Base-by-base conservation (phyloP, 2,329 filamentous ascomycete genomes). In the Hypoxylon sp. region DNA sequence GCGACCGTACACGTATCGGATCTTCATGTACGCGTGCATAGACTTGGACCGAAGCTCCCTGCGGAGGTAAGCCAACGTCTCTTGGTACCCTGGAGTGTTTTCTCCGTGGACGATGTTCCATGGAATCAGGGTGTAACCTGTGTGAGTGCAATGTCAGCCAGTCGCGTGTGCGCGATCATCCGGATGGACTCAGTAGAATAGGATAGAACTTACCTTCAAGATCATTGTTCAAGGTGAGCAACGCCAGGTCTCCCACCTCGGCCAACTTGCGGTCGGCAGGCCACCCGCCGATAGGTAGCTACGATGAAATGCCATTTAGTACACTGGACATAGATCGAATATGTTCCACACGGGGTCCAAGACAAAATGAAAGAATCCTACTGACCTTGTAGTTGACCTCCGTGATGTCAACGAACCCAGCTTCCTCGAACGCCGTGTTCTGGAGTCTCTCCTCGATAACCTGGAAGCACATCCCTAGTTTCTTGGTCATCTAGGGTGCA, bases 351-450 rank as follows among this genome's bases (percentile, higher is more conserved):
- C n/a, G n/a, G n/a, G n/a, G n/a, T n/a, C n/a, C n/a, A n/a, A n/a
- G n/a, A n/a, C n/a, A n/a, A n/a, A n/a, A 12, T 3, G 13, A 8
- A 19, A 30, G 11, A 21, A 37, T 6, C 7, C 8, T 19, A 37
- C 61, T 40, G 16, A 84, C 71, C 64, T 81, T 82, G 57, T 73
- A 74, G 8, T 78, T 63, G 19, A 82, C 77, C 32, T 79, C 71
- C 7, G 27, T 47, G 11, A 86, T 75, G 45, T 86, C 80, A 2
- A 79, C 74, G 49, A 83, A 86, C 0, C 83, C 83, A 1, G 79
- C 76, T 23, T 79, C 75, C 62, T 75, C 72, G 68, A 85, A 80
- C 2, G 57, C 64, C 73, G 76, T 81, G 3, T 66, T 70, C 51
- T 79, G 78, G 25, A 83, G 64, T 31, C 78, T 75, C 34, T 81